Evolutionary conservation across 1,284 basidiomycete genomes (phyloP), one percentile per base, ranked within the genome.

Genomic region (Malassezia japonica): DNA sequence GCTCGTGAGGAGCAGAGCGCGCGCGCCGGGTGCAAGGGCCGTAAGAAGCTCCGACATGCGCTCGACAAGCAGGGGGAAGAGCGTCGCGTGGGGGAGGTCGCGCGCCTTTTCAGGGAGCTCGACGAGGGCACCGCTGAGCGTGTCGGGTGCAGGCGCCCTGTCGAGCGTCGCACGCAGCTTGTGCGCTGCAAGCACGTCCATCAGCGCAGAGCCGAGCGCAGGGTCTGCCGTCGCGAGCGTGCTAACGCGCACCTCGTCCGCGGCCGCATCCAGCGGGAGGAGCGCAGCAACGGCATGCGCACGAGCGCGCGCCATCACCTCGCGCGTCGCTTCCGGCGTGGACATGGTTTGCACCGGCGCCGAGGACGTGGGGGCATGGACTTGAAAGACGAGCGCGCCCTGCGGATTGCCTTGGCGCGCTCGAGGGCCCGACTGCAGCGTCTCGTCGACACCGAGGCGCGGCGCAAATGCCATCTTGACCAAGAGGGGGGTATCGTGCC

Each of bases 391-490:
- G 16, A 46, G 27, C 7, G 45, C 24, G 20, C 51, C 51, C 6
- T 38, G n/a, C 1, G 46, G 46, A 18, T 54, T 54, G 34, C 51
- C 51, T 27, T 54, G 39, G 15, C 40, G 33, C 4, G 46, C 35
- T 12, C 51, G 51, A 10, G 51, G 51, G 20, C 51, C 51, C 5
- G 33, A 48, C 16, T 48, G 29, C 24, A 54, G 35, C 46, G 46
- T 23, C 35, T 42, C 46, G 2, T 33, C 16, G n/a, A 44, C 51
- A 13, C 36, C 45, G 18, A 48, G 40, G 28, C 51, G 51, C 29
- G 51, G 51, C 20, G 51, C 46, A 15, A 48, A 28, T 9, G 37
- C 39, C 23, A 46, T 15, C 32, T 48, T 54, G 12, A 54, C 33
- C n/a, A 39, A 7, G 13, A 48, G n/a, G 3, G 24, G n/a, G 7